Evolutionary conservation across 805 yeast species (phyloP).

Genomic region (Ogataea henricii): DNA sequence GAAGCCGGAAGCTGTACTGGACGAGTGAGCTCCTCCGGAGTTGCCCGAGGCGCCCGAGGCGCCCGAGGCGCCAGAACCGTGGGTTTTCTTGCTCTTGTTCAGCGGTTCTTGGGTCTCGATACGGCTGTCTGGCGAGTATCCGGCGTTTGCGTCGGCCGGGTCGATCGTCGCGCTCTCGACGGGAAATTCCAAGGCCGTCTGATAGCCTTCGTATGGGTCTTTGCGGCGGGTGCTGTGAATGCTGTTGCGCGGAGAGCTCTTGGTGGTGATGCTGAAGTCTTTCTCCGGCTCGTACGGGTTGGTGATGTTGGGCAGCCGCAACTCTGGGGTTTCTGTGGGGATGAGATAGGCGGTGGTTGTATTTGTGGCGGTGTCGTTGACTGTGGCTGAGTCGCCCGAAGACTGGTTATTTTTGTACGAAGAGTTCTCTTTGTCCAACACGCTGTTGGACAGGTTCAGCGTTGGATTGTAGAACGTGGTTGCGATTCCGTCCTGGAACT

Average conservation of each 20-base stretch:
- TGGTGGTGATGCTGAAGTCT: constrained; percentile 3
- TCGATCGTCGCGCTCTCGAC: constrained; percentile 6
- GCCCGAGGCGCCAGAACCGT: not conserved
- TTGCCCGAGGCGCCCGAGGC: constrained; percentile 8
- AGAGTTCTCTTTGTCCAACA: constrained; percentile 7
- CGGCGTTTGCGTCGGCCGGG: constrained; percentile 2
- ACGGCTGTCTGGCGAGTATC: constrained; percentile 17
- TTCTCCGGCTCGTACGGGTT: constrained; percentile 17
- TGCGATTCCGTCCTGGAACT: constrained; percentile 9
- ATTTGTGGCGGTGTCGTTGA: constrained; percentile 1
- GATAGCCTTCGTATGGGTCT: constrained; percentile 5
- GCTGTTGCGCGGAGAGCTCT: constrained; percentile 1
- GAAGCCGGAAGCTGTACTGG: constrained; percentile 56
- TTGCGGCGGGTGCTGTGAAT: not conserved
- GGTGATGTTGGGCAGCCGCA: constrained; percentile 17
- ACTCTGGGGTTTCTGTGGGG: constrained; percentile 10
- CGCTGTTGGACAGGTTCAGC: constrained; percentile 8
- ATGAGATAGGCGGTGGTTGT: constrained; percentile 7
- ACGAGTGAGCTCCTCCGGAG: constrained; percentile 24
- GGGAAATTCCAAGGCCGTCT: constrained; percentile 4
- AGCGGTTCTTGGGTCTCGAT: constrained; percentile 10
- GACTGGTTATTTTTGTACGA: not conserved
- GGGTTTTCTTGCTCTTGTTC: not conserved
- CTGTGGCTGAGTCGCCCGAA: constrained; percentile 8
- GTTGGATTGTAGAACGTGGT: constrained; percentile 9